phyloP scores from a whole-genome alignment of 78 protist species.

The Protostelium mycophagum region DNA sequence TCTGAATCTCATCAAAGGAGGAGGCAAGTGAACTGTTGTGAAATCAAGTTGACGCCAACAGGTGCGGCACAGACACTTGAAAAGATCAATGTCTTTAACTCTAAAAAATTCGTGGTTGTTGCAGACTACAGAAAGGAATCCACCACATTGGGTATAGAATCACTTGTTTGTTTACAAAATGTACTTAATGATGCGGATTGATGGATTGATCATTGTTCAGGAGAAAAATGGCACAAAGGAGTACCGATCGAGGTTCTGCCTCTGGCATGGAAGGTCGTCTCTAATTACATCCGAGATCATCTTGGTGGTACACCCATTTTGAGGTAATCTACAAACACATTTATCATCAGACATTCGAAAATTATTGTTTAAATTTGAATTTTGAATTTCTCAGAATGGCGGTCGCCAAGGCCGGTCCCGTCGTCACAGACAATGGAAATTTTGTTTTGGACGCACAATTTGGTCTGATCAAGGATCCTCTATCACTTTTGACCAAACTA shows the following conservation, averaged over 20 bases:
- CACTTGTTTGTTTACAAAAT: neutral
- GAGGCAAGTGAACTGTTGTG: constrained; percentile 36
- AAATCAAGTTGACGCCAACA: constrained; percentile 1
- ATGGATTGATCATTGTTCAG: neutral
- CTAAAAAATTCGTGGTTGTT: constrained; percentile 58
- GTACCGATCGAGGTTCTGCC: constrained; percentile 84
- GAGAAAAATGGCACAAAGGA: constrained; percentile 65
- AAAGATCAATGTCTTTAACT: constrained; percentile 62
- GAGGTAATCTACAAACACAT: neutral
- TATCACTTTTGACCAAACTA: constrained; percentile 5
- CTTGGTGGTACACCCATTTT: constrained; percentile 6
- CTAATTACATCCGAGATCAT: neutral
- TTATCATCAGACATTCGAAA: neutral
- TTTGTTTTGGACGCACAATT: constrained; percentile 72
- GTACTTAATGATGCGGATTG: too few species aligned
- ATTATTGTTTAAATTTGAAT: neutral
- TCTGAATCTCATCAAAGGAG: constrained; percentile 74
- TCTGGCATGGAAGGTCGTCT: constrained; percentile 21
- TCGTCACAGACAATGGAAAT: constrained; percentile 79
- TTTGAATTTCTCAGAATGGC: constrained; percentile 66
- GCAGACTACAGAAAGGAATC: constrained; percentile 73
- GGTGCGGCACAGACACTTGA: constrained; percentile 71
- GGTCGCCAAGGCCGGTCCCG: constrained; percentile 79
- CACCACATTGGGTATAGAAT: constrained; percentile 34
- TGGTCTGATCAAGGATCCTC: constrained; percentile 34